Percentiles rank a stretch among this genome's conserved stretches.
Conservation (phyloP, 345 rosid species). For the Erucastrum elatum region DNA sequence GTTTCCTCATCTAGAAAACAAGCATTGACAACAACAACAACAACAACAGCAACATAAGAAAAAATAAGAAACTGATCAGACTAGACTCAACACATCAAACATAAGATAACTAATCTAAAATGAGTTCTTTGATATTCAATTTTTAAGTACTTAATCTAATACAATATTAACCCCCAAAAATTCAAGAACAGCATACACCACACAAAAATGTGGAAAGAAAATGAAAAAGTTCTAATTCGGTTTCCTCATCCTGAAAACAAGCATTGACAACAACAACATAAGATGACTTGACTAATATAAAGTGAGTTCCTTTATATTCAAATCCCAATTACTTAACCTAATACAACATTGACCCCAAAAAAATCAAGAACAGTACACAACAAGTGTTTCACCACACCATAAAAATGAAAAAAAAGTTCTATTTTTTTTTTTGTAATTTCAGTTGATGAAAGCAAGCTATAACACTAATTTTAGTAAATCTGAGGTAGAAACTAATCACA, state of each 20-base stretch:
- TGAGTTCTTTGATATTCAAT: too few relatives aligned
- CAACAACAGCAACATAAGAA: background rate
- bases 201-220: background rate
- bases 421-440: background rate
- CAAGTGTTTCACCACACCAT: too few relatives aligned
- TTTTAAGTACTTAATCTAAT: too few relatives aligned
- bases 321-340: too few relatives aligned
- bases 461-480: background rate
- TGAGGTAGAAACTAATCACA: background rate
- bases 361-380: too few relatives aligned
- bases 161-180: too few relatives aligned
- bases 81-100: background rate
- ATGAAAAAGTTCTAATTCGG: background rate
- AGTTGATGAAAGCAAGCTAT: background rate
- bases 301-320: too few relatives aligned
- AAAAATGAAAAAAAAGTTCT: background rate
- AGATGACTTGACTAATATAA: too few relatives aligned
- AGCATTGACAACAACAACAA: background rate
- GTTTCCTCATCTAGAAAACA: slow-evolving; percentile 25
- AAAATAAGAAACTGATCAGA: background rate
- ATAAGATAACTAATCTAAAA: too few relatives aligned
- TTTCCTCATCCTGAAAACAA: too few relatives aligned
- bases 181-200: background rate
- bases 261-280: too few relatives aligned
- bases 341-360: too few relatives aligned